Conservation (phyloP, 768 basidiomycete species). For the Psilocybe subaeruginosa region DNA sequence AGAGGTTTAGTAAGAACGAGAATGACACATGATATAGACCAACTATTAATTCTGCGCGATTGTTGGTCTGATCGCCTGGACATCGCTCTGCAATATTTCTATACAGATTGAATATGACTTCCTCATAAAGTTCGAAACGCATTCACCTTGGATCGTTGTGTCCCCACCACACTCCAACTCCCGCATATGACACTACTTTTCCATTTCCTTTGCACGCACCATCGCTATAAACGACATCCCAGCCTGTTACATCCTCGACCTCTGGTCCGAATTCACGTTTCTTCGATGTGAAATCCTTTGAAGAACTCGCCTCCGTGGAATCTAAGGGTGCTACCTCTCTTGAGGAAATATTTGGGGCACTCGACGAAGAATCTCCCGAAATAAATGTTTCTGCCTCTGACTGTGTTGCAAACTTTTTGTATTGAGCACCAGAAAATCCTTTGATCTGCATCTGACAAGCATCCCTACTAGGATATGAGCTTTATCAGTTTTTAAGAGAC, state of each 20-base stretch:
- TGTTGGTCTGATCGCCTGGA: constrained; percentile 85
- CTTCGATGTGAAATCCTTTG: constrained; percentile 30
- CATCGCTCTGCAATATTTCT: constrained; percentile 86
- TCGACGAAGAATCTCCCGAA: constrained; percentile 13
- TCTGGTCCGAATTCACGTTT: constrained; percentile 31
- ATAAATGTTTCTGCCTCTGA: constrained; percentile 65
- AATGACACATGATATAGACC: constrained; percentile 23
- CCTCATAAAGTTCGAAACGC: background rate
- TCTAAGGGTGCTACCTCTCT: background rate
- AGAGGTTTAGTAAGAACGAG: background rate
- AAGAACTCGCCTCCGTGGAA: background rate
- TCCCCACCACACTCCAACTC: constrained; percentile 92
- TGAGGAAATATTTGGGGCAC: background rate
- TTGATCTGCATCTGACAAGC: constrained; percentile 74
- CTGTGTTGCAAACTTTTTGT: constrained; percentile 66
- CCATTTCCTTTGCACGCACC: constrained; percentile 91
- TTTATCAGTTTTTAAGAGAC: constrained; percentile 4
- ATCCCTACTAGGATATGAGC: constrained; percentile 46
- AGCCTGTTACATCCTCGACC: constrained; percentile 33
- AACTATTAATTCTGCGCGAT: constrained; percentile 87
- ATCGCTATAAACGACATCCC: constrained; percentile 77
- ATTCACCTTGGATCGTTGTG: constrained; percentile 59
- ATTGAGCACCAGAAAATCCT: constrained; percentile 60
- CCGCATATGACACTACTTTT: constrained; percentile 63
- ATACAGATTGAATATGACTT: background rate